phyloP scores from a whole-genome alignment of 306 rosid species.

The Rubus parviflorus region DNA sequence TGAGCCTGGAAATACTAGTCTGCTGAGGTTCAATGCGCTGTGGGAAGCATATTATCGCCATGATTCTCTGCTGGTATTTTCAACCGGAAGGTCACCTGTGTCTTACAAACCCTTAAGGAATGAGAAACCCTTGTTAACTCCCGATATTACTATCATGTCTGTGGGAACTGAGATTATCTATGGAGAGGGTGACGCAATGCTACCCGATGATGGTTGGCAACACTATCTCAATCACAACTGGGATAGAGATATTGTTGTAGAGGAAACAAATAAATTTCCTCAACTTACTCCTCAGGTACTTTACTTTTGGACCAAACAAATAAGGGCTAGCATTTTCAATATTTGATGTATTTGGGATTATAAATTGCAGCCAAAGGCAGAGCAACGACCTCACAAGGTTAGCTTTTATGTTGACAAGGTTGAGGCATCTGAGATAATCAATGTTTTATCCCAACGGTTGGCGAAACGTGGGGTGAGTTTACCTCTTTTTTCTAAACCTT shows the following conservation, averaged over 20 bases:
- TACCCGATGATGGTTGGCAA: slow-evolving; percentile 57
- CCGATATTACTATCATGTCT: slow-evolving; percentile 69
- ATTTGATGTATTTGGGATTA: slow-evolving; percentile 23
- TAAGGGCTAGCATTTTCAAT: background rate
- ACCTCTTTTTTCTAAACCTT: slow-evolving; percentile 7
- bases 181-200: slow-evolving; percentile 58
- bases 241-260: slow-evolving; percentile 58
- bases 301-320: background rate
- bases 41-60: slow-evolving; percentile 85
- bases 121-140: slow-evolving; percentile 70
- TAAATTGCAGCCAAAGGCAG: slow-evolving; percentile 61
- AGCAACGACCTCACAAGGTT: slow-evolving; percentile 81
- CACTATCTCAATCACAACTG: slow-evolving; percentile 55
- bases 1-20: slow-evolving; percentile 52
- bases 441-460: slow-evolving; percentile 48
- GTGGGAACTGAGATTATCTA: slow-evolving; percentile 85
- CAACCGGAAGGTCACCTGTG: slow-evolving; percentile 82
- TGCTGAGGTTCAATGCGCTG: slow-evolving; percentile 70
- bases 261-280: slow-evolving; percentile 72
- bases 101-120: slow-evolving; percentile 47
- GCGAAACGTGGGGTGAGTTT: slow-evolving; percentile 63
- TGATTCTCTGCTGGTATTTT: slow-evolving; percentile 77
- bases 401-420: slow-evolving; percentile 76
- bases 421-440: slow-evolving; percentile 44
- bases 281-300: slow-evolving; percentile 66